Evolutionary conservation across 2,329 filamentous ascomycete species (phyloP).

Genomic region (Microcyclosporella mali): DNA sequence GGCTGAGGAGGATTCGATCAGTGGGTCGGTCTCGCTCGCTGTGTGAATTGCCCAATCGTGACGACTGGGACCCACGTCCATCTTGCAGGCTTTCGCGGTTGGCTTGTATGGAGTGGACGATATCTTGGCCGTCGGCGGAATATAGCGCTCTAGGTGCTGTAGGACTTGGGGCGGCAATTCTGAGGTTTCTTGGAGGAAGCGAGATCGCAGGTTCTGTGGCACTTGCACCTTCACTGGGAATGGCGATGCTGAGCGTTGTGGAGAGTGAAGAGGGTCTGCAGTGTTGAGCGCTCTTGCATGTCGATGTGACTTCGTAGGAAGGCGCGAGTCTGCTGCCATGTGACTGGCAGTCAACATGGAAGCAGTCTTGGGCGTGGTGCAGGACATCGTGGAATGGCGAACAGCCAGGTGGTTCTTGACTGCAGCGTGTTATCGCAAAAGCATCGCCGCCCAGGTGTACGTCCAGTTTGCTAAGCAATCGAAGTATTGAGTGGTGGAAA

Average conservation of each 20-base stretch:
- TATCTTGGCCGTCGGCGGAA: neutral
- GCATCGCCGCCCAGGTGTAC: too few relatives aligned
- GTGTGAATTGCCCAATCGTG: neutral
- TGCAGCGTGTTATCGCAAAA: neutral
- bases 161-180: constrained; percentile 1
- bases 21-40: neutral
- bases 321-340: neutral
- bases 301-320: neutral
- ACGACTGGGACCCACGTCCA: constrained; percentile 3
- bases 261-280: neutral
- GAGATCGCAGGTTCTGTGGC: neutral
- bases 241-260: neutral
- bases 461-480: too few relatives aligned
- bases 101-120: neutral
- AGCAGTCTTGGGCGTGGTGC: too few relatives aligned
- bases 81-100: neutral
- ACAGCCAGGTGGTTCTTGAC: neutral
- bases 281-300: too few relatives aligned
- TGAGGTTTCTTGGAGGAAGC: constrained; percentile 1
- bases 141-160: constrained; percentile 1
- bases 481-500: neutral
- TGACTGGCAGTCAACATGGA: too few relatives aligned
- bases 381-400: too few relatives aligned
- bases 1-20: neutral
- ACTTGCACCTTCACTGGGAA: neutral